Percentiles rank a stretch among this genome's conserved stretches.
Evolutionary conservation across 768 basidiomycete species (phyloP).

Genomic region (Scleroderma citrinum): DNA sequence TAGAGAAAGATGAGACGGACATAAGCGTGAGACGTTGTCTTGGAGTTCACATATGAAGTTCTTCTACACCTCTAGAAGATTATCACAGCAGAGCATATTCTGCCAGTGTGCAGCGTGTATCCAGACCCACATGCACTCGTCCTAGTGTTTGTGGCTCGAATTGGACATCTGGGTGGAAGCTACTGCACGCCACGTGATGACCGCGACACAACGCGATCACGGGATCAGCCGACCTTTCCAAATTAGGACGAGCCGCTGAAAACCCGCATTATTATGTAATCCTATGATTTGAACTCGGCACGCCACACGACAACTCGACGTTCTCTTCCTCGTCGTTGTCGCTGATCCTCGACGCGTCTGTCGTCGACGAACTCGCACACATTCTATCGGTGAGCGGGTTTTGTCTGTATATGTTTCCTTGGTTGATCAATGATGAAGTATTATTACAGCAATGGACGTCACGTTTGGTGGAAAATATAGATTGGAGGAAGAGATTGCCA

Average conservation of each 20-base stretch:
- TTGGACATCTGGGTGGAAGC: not conserved
- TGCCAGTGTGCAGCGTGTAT: not conserved
- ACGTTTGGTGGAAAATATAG: slow-evolving; percentile 74
- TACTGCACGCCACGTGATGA: not conserved
- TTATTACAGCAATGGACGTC: slow-evolving; percentile 21
- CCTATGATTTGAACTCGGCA: slow-evolving; percentile 1
- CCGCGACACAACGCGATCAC: slow-evolving; percentile 25
- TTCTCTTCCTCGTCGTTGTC: slow-evolving; percentile 10
- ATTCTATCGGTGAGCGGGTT: not conserved
- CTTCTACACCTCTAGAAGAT: not conserved
- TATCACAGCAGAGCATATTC: not conserved
- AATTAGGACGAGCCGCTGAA: not conserved
- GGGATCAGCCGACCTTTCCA: slow-evolving; percentile 10
- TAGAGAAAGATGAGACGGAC: too few relatives aligned
- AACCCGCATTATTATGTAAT: slow-evolving; percentile 21
- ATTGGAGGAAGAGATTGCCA: slow-evolving; percentile 74
- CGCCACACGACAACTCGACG: slow-evolving; percentile 1
- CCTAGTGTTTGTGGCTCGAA: not conserved
- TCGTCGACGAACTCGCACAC: not conserved
- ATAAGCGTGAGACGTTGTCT: not conserved
- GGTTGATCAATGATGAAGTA: too few relatives aligned
- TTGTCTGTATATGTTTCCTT: not conserved
- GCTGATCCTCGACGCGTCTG: slow-evolving; percentile 1
- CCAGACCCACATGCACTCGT: not conserved
- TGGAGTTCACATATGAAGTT: not conserved